These are phyloP conservation scores for Diutina pseudorugosa DNA, from an alignment of 1,139 yeast genomes.

Conservation along the genomic window DNA sequence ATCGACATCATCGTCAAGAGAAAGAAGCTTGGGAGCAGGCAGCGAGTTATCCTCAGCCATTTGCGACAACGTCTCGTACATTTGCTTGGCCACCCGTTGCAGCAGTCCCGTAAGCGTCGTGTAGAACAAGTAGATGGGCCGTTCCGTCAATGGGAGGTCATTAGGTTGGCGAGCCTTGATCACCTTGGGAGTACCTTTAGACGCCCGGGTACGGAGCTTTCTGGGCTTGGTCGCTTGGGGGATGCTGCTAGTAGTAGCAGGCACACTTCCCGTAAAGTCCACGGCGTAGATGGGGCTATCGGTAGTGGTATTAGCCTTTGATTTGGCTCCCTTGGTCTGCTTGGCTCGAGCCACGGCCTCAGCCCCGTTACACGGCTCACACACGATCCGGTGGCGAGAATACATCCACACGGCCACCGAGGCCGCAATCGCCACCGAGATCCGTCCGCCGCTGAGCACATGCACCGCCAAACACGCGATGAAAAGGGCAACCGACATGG, in stretches of 20 bases:
- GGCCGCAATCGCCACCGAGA: neutral
- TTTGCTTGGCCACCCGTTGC: constrained; percentile 48
- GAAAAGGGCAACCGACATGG: neutral
- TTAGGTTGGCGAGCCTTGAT: constrained; percentile 15
- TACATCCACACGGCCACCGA: neutral
- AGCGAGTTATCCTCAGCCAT: constrained; percentile 21
- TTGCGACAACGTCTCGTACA: constrained; percentile 19
- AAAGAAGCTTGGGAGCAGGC: constrained; percentile 41
- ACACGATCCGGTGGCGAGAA: neutral
- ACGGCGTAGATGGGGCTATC: constrained; percentile 25
- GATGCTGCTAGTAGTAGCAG: constrained; percentile 14
- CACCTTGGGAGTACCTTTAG: constrained; percentile 25
- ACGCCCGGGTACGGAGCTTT: constrained; percentile 9
- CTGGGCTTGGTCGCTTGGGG: constrained; percentile 8
- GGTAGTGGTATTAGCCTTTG: neutral
- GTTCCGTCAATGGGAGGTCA: neutral
- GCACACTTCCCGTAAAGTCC: constrained; percentile 28
- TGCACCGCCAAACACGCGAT: neutral
- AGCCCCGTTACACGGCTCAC: neutral
- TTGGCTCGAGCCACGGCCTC: neutral
- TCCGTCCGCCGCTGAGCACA: neutral
- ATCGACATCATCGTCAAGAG: constrained; percentile 70
- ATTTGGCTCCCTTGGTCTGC: neutral
- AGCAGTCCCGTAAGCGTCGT: constrained; percentile 82
- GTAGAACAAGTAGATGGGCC: constrained; percentile 41